Base-by-base conservation (phyloP, 768 basidiomycete genomes). In the Hysterangium stoloniferum region DNA sequence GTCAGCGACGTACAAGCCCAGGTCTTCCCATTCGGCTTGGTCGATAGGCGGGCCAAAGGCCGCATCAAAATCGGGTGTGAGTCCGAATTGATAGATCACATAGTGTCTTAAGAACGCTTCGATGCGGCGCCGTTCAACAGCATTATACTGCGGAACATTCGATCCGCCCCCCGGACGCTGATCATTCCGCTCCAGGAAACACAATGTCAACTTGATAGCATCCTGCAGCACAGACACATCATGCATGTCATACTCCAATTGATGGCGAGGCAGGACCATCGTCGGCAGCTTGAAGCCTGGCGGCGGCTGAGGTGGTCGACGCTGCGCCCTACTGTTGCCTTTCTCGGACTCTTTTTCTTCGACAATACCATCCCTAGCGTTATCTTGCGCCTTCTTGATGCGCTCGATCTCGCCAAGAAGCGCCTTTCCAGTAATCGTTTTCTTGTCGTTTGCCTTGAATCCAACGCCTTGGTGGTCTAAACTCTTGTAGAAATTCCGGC, bases 381-480 rank as follows among this genome's bases (percentile, higher is more conserved):
- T 68, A 29, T 72, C 59, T 63, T 91, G 86, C 52, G 74, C 72
- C 28, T 74, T 73, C 61, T 81, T 82, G 55, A 80, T 68, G 45
- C 65, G 58, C 63, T 93, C 90, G 58, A 94, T 84, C 49, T 94
- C 85, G 27, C 69, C 72, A 27, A 91, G 81, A 60, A 95, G 88
- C 56, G 82, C 69, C 62, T 90, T 93, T 36, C 86, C 75, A 6
- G 86, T 91, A 61, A 93, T 86, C 52, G 75, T 78, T 68, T 90
- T 90, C 78, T 97, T 97, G 74, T 99, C 96, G 65, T 91, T 94
- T 52, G 76, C 75, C 71, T 97, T 98, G 80, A 95, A 96, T 53
- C 76, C 80, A 64, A 89, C 87, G 15, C 92, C 94, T 64, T 96
- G 94, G 61, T 96, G 91, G 63, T 99, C 96, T 44, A 98, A 80